phyloP scores from a whole-genome alignment of 768 basidiomycete genomes.

The Lanmaoa pseudosensibilis region DNA sequence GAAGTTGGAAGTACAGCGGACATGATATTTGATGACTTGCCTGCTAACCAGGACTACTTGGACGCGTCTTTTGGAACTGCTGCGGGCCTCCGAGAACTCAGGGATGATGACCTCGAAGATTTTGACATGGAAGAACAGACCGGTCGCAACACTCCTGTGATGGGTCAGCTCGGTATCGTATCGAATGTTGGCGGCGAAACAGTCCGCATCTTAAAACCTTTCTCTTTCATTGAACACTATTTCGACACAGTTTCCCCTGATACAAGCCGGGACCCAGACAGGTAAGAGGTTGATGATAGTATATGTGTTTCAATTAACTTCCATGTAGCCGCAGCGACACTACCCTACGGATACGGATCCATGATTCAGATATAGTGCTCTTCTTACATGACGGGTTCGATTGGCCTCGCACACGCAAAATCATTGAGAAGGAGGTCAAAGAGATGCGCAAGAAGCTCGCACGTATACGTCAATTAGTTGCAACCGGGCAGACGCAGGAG shows the following conservation, averaged over 20 bases:
- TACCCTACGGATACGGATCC: constrained; percentile 52
- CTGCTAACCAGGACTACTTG: constrained; percentile 84
- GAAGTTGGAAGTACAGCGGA: constrained; percentile 81
- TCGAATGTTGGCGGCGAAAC: constrained; percentile 82
- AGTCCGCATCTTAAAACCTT: constrained; percentile 67
- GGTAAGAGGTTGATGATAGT: constrained; percentile 40
- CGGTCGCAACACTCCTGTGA: constrained; percentile 13
- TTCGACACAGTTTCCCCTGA: constrained; percentile 67
- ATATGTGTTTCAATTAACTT: constrained; percentile 5
- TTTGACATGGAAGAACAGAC: constrained; percentile 43
- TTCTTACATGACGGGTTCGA: constrained; percentile 94
- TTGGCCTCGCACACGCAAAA: constrained; percentile 81
- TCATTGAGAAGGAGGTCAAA: constrained; percentile 85
- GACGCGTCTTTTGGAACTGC: constrained; percentile 80
- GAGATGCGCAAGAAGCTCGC: constrained; percentile 83
- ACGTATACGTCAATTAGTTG: constrained; percentile 89
- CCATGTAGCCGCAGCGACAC: constrained; percentile 45
- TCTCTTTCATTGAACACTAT: constrained; percentile 74
- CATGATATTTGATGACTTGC: constrained; percentile 89
- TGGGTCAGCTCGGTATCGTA: constrained; percentile 42
- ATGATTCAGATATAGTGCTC: constrained; percentile 62
- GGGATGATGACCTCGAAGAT: constrained; percentile 72
- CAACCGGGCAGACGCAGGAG: constrained; percentile 85
- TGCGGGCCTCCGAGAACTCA: constrained; percentile 69
- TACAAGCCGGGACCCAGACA: constrained; percentile 40